phyloP scores from a whole-genome alignment of 164 flowering plant genomes.

The Houttuynia cordata region DNA sequence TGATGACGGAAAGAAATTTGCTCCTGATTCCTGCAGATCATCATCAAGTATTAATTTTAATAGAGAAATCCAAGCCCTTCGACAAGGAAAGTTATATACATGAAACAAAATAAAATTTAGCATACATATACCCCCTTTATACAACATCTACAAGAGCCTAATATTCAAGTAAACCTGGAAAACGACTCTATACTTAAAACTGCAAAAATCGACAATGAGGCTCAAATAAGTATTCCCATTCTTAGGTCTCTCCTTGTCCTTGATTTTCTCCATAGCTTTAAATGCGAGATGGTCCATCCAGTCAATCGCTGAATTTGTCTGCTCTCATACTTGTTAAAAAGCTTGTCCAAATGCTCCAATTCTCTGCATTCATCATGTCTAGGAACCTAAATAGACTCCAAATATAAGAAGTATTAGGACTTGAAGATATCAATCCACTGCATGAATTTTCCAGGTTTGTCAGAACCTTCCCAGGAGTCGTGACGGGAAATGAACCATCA shows the following conservation, averaged over 20 bases:
- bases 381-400: slow-evolving; percentile 50
- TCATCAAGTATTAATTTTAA: neutral
- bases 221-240: slow-evolving; percentile 61
- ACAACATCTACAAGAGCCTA: neutral
- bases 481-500: slow-evolving; percentile 79
- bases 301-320: slow-evolving; percentile 86
- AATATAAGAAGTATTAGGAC: neutral
- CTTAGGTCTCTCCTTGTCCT: slow-evolving; percentile 61
- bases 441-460: neutral
- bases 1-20: slow-evolving; percentile 75
- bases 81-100: neutral
- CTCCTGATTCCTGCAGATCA: slow-evolving; percentile 74
- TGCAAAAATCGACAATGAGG: slow-evolving; percentile 77
- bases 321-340: slow-evolving; percentile 87
- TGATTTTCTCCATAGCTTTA: slow-evolving; percentile 67
- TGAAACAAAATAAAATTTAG: no score
- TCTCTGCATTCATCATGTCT: slow-evolving; percentile 90
- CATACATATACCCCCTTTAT: neutral
- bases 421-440: neutral
- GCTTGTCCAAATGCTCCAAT: slow-evolving; percentile 86
- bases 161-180: slow-evolving; percentile 49
- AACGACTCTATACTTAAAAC: slow-evolving; percentile 94
- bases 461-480: slow-evolving; percentile 92
- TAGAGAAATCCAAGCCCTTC: neutral
- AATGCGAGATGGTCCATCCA: slow-evolving; percentile 94